phyloP scores from a whole-genome alignment of 768 basidiomycete genomes.

The Pisolithus orientalis region DNA sequence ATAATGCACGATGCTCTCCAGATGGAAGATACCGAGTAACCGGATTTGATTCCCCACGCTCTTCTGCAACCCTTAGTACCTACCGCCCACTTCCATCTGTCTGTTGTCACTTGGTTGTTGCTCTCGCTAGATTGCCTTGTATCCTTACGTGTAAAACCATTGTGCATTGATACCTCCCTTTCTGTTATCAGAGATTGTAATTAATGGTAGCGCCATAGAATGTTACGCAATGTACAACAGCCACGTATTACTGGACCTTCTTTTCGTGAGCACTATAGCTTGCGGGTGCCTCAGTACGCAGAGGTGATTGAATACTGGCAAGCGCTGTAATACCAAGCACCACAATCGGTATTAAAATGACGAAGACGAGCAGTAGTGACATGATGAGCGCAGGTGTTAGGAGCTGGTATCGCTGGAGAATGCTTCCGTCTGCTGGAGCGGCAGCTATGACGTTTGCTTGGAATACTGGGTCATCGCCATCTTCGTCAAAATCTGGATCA shows the following conservation, averaged over 20 bases:
- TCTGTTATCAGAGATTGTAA: slow-evolving; percentile 2
- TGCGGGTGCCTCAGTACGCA: slow-evolving; percentile 58
- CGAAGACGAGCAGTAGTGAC: slow-evolving; percentile 55
- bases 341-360: slow-evolving; percentile 61
- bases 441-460: slow-evolving; percentile 25
- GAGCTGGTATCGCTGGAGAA: slow-evolving; percentile 69
- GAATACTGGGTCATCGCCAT: slow-evolving; percentile 8
- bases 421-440: slow-evolving; percentile 42
- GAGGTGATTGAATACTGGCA: slow-evolving; percentile 67
- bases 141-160: slow-evolving; percentile 3
- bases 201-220: slow-evolving; percentile 11
- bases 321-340: slow-evolving; percentile 60
- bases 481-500: slow-evolving; percentile 22
- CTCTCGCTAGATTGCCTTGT: neutral
- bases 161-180: slow-evolving; percentile 2
- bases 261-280: slow-evolving; percentile 63
- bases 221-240: slow-evolving; percentile 7
- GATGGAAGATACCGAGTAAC: slow-evolving; percentile 23
- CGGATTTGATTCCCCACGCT: too few relatives aligned
- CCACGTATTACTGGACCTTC: slow-evolving; percentile 58
- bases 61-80: neutral
- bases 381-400: slow-evolving; percentile 72
- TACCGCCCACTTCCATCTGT: neutral
- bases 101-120: neutral
- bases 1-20: slow-evolving; percentile 44